Base-by-base conservation (phyloP, 148 eudicot species). In the Chenopodium suecicum region DNA sequence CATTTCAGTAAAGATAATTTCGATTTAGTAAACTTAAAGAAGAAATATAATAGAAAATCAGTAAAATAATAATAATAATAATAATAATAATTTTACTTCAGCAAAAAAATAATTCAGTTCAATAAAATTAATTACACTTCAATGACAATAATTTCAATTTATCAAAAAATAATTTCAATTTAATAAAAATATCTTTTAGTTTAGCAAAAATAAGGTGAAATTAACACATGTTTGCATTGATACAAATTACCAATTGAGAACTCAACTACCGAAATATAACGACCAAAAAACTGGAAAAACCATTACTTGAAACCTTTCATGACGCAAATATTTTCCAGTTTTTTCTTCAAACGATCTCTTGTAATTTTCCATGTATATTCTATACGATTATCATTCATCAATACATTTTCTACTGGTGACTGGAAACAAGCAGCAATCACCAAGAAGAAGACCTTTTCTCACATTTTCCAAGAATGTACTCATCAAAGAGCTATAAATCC, bases 391-490 rank as follows among this genome's bases (percentile, higher is more conserved):
- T 34, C 77, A 72, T 77, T 75, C 76, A 50, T 80, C 68, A 78
- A 47, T 47, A 77, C 88, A 70, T 32, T 81, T 85, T 83, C 86
- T n/a, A 44, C 82, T 16, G 0, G 16, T 27, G 76, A 79, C 46
- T 12, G 25, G 29, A 73, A 58, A 37, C 85, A 54, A 65, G 31
- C 64, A 29, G 27, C 67, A 14, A 56, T 22, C 62, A 56, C 17
- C 60, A 79, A 64, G 64, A 81, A 67, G 64, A 87, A 65, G 85
- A 91, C 94, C 3, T 95, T 95, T 82, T 93, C 97, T 68, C 89
- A 89, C 77, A 83, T 88, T 58, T 93, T 88, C 81, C 97, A 90
- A 89, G 90, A 91, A 86, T 93, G 97, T 78, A 82, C 93, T 19
- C 85, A 67, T 46, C 85, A 70, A 74, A 85, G 84, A 84, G 87